A percentile compares a stretch with the other conserved stretches of the same genome.
phyloP scores from a whole-genome alignment of 768 basidiomycete species.

The Suillus americanus region DNA sequence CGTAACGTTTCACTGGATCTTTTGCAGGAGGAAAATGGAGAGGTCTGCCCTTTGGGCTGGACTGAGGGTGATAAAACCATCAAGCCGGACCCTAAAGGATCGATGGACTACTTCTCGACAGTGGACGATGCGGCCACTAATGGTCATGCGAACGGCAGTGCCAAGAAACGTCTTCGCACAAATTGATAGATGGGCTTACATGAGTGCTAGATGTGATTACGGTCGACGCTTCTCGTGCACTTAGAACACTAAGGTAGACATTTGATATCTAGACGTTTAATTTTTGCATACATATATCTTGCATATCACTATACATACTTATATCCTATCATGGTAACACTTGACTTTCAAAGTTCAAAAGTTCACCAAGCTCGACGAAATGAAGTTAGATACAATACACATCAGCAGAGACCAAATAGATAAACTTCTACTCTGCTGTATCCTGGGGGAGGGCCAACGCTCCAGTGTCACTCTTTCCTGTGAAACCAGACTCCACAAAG shows the following conservation, averaged over 20 bases:
- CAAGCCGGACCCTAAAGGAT: constrained; percentile 72
- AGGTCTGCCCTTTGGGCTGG: constrained; percentile 95
- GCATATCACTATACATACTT: not conserved
- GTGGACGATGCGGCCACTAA: constrained; percentile 28
- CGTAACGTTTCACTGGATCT: constrained; percentile 4
- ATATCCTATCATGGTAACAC: not conserved
- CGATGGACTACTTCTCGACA: constrained; percentile 69
- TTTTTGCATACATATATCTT: not conserved
- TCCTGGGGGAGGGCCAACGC: not conserved
- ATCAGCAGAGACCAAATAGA: not conserved
- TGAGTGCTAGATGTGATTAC: not conserved
- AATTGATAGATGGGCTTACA: constrained; percentile 32
- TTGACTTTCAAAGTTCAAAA: not conserved
- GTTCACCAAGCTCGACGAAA: not conserved
- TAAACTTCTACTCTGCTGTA: not conserved
- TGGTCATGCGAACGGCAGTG: constrained; percentile 37
- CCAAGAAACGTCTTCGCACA: constrained; percentile 60
- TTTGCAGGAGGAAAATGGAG: constrained; percentile 77
- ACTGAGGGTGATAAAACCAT: constrained; percentile 78
- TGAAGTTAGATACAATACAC: not conserved
- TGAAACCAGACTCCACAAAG: constrained; percentile 33
- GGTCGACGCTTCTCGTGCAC: not conserved
- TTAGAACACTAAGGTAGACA: too few relatives aligned
- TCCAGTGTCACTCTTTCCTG: constrained; percentile 13
- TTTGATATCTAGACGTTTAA: not conserved